These are phyloP conservation scores for Aphanomyces astaci DNA, from an alignment of 352 stramenopile species.

Conservation along the genomic window DNA sequence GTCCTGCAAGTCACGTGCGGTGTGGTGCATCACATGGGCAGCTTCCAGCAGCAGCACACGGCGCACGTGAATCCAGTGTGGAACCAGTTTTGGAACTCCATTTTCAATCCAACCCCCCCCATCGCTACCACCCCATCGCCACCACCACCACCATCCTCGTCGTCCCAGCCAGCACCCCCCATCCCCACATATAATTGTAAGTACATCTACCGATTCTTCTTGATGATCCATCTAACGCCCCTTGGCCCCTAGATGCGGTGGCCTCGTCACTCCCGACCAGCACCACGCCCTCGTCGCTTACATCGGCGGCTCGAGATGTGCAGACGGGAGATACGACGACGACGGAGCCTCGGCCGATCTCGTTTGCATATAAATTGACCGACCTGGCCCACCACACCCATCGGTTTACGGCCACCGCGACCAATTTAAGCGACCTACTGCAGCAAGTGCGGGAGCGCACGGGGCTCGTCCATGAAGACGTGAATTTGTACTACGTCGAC, in stretches of 20 bases:
- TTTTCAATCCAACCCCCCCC: conserved; percentile 35
- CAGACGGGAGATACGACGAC: neutral
- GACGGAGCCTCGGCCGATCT: conserved; percentile 28
- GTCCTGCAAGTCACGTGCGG: conserved; percentile 91
- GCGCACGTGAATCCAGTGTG: conserved; percentile 65
- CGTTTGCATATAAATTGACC: conserved; percentile 79
- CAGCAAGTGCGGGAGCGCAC: conserved; percentile 63
- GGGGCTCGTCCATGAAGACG: conserved; percentile 42
- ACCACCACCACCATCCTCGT: conserved; percentile 31
- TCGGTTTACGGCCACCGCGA: conserved; percentile 74
- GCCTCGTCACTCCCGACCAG: too few species aligned
- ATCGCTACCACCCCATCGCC: too few species aligned
- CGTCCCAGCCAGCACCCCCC: too few species aligned
- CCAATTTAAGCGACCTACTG: conserved; percentile 60
- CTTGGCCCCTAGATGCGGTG: too few species aligned
- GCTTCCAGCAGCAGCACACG: conserved; percentile 55
- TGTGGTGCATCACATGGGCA: conserved; percentile 77
- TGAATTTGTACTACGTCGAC: conserved; percentile 61
- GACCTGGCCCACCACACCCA: conserved; percentile 78
- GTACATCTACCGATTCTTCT: too few species aligned
- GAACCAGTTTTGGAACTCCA: conserved; percentile 52
- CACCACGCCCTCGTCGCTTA: conserved; percentile 22
- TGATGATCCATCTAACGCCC: too few species aligned
- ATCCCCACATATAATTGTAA: too few species aligned
- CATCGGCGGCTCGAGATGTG: neutral